Conservation (phyloP, 2,329 filamentous ascomycete species). For the Talaromyces rugulosus region DNA sequence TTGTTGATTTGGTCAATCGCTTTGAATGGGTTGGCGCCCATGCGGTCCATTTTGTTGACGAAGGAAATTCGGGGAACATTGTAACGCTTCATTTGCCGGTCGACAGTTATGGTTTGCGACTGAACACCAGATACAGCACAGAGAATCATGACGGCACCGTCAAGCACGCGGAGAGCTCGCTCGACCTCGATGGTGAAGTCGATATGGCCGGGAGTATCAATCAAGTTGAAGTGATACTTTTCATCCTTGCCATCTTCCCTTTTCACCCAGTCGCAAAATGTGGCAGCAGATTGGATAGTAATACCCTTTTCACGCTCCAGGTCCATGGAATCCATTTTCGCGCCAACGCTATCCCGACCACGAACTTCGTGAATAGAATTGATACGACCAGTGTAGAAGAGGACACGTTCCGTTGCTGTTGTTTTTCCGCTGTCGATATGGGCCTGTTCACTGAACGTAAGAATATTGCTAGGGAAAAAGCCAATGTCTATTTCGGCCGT, state of each 20-base stretch:
- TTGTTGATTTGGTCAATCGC: conserved; percentile 95
- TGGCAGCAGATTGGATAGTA: conserved; percentile 96
- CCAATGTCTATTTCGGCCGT: background rate
- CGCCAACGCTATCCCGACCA: conserved; percentile 81
- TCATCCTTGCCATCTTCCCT: conserved; percentile 73
- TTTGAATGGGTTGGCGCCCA: conserved; percentile 97
- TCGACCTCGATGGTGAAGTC: conserved; percentile 99
- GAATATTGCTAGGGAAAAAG: background rate
- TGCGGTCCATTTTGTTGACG: conserved; percentile 99
- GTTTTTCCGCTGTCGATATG: conserved; percentile 99
- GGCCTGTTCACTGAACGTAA: conserved; percentile 51
- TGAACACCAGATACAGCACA: conserved; percentile 97
- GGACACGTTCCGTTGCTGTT: conserved; percentile 89
- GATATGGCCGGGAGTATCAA: conserved; percentile 97
- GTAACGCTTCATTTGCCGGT: conserved; percentile 98
- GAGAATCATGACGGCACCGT: conserved; percentile 97
- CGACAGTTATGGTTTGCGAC: conserved; percentile 95
- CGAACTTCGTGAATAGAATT: conserved; percentile 96
- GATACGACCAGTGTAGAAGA: conserved; percentile 97
- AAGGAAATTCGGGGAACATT: conserved; percentile 94
- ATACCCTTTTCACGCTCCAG: conserved; percentile 97
- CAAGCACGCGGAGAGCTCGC: conserved; percentile 85
- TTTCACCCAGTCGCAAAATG: conserved; percentile 96
- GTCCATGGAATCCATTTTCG: conserved; percentile 99
- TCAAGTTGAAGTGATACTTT: conserved; percentile 96